Evolutionary conservation across 176 grass and related monocot genomes (phyloP).

Genomic region (Juncus effusus): DNA sequence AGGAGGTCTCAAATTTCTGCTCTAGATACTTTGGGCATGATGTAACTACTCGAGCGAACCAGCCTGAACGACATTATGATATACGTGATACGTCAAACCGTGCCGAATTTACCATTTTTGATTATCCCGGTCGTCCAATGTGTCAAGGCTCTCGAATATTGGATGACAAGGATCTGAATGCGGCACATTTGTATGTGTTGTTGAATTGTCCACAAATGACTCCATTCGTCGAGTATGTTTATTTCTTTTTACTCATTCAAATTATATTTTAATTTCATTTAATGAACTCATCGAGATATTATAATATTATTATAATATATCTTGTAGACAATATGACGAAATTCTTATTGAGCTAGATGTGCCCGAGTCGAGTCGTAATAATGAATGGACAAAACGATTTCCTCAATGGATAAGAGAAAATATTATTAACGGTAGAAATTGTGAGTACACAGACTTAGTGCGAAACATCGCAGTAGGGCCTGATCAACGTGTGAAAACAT

Average conservation of each 20-base stretch:
- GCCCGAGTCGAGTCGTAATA: not conserved
- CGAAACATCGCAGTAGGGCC: no score
- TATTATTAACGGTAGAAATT: no score
- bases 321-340: not conserved
- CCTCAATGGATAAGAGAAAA: not conserved
- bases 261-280: no score
- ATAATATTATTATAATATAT: no score
- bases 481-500: not conserved
- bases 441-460: no score
- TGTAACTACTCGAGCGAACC: not conserved
- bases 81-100: not conserved
- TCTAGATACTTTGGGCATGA: constrained; percentile 3
- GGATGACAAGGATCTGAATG: constrained; percentile 6
- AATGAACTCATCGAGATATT: no score
- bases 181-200: constrained; percentile 18
- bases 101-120: not conserved
- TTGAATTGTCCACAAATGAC: constrained; percentile 7
- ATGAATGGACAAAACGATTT: not conserved
- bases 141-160: not conserved
- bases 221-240: constrained; percentile 14
- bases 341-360: not conserved
- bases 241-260: no score
- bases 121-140: not conserved
- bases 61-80: not conserved
- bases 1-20: constrained; percentile 25